Conservation (phyloP, 306 rosid genomes). For the Cajanus cajan region DNA sequence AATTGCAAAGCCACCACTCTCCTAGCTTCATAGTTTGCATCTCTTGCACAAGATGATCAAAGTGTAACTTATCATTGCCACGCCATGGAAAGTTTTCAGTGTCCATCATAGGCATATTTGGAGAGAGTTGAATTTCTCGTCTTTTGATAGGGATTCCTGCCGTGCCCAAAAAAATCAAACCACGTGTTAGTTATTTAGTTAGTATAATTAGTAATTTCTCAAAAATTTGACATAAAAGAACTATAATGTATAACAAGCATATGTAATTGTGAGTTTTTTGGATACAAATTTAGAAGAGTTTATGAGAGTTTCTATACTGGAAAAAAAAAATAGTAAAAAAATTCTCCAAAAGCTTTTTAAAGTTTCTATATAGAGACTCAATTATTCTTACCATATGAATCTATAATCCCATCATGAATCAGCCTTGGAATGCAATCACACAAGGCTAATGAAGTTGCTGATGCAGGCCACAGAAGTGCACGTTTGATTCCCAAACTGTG, state of each 20-base stretch:
- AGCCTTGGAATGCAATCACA: constrained; percentile 31
- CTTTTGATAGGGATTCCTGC: constrained; percentile 24
- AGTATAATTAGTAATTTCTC: background rate
- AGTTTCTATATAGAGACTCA: too few species aligned
- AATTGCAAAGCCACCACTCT: constrained; percentile 44
- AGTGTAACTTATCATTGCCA: background rate
- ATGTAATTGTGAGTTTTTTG: too few species aligned
- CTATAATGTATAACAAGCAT: too few species aligned
- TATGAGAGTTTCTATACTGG: too few species aligned
- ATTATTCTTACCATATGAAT: constrained; percentile 35
- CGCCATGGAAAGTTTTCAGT: constrained; percentile 23
- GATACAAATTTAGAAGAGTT: too few species aligned
- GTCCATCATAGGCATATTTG: constrained; percentile 33
- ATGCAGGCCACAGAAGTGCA: constrained; percentile 29
- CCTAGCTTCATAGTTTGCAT: constrained; percentile 8
- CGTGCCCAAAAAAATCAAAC: background rate
- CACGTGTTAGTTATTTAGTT: background rate
- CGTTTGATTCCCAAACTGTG: constrained; percentile 33
- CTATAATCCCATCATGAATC: constrained; percentile 36
- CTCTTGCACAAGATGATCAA: background rate
- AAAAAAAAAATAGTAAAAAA: too few species aligned
- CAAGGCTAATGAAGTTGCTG: constrained; percentile 23
- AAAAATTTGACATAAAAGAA: background rate
- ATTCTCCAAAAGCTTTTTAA: too few species aligned
- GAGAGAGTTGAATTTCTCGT: constrained; percentile 27